phyloP scores from a whole-genome alignment of 805 yeast genomes.

The Peterozyma xylosa region DNA sequence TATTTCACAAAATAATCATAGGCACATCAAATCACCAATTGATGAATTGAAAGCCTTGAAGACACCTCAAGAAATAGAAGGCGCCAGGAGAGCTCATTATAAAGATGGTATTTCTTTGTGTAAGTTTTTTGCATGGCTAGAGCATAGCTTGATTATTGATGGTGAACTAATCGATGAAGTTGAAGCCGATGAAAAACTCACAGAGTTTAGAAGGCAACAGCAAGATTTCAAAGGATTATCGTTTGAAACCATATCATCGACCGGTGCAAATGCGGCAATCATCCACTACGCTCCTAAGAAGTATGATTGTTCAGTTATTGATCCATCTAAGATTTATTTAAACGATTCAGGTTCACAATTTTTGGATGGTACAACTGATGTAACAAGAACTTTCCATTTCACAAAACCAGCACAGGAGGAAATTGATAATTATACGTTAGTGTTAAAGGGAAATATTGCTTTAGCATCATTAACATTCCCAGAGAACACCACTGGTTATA shows the following conservation, averaged over 20 bases:
- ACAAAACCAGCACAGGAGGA: conserved; percentile 38
- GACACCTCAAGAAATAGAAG: conserved; percentile 38
- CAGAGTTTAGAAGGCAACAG: conserved; percentile 43
- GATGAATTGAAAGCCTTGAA: conserved; percentile 46
- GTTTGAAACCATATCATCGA: conserved; percentile 66
- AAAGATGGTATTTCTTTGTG: conserved; percentile 54
- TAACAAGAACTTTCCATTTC: conserved; percentile 54
- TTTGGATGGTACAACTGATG: conserved; percentile 59
- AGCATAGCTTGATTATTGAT: conserved; percentile 33
- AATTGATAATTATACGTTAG: conserved; percentile 44
- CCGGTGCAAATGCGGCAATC: conserved; percentile 72
- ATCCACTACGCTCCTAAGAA: conserved; percentile 63
- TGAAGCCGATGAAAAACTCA: conserved; percentile 55
- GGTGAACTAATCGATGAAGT: conserved; percentile 50
- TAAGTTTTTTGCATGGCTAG: conserved; percentile 52
- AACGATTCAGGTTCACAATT: conserved; percentile 58
- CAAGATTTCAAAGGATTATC: conserved; percentile 56
- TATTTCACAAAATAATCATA: conserved; percentile 27
- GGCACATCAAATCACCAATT: conserved; percentile 46
- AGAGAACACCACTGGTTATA: conserved; percentile 44
- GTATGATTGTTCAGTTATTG: conserved; percentile 35
- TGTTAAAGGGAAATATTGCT: conserved; percentile 49
- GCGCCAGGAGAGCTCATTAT: conserved; percentile 44
- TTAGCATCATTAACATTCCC: conserved; percentile 45
- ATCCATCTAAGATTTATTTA: conserved; percentile 45